Base-by-base conservation (phyloP, 2,329 filamentous ascomycete species). In the Fusarium aywerte region DNA sequence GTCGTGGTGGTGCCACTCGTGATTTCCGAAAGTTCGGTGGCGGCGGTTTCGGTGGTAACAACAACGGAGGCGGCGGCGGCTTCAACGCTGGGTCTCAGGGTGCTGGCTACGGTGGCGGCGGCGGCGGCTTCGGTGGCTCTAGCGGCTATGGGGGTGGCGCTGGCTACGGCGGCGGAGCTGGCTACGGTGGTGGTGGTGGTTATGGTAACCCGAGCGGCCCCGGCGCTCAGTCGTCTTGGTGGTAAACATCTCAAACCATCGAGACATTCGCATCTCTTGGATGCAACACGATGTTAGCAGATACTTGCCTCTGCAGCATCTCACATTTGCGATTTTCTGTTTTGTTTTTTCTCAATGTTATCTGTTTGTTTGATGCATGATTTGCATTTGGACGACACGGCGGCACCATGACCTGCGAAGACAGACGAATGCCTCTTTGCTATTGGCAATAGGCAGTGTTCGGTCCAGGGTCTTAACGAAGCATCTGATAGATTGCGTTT, bases 1-100 rank as follows among this genome's bases (percentile, higher is more conserved):
- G 91, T 67, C 86, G 91, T 65, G 90, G 91, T 48, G 80, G 80
- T 76, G 84, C 90, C 74, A 97, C 90, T 80, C 93, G 94, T 77
- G 96, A 98, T 79, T 93, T 96, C 85, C 93, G 96, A 82, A 93
- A 93, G 80, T 88, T 87, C 65, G 89, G 87, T 58, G 89, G 87
- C 38, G 83, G 85, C 10, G 54, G 79, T 52, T 77, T 78, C 56
- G 80, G 81, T 53, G 80, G 79, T 42, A 76, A 76, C 63, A 76
- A 78, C 67, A 76, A 76, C 62, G 75, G 77, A 65, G 82, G 83
- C 68, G 75, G 74, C 53, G 76, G 76, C 51, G 78, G 78, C 51
- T 74, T 67, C 40, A 68, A 71, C 32, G 75, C 75, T 56, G 59
- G 63, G 29, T 70, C 76, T 31, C 78, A 73, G 78, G 57, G 50